These are phyloP conservation scores for Phyllachora maydis DNA, from an alignment of 2,329 filamentous ascomycete species.

Conservation along the genomic window DNA sequence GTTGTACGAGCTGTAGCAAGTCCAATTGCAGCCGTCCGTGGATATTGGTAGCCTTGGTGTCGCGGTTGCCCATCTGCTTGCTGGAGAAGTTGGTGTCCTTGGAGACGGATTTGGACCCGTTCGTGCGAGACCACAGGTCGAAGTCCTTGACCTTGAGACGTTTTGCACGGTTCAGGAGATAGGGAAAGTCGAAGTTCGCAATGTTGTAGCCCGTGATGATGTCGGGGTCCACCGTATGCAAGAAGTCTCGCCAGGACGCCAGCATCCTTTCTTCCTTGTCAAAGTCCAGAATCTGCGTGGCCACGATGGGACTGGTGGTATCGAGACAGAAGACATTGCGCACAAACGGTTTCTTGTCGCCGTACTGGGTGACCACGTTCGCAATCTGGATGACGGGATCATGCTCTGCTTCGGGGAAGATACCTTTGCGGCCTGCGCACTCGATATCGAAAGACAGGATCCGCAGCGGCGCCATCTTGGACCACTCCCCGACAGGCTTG, in stretches of 20 bases:
- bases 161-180: slow-evolving; percentile 71
- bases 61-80: slow-evolving; percentile 94
- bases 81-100: slow-evolving; percentile 80
- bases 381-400: slow-evolving; percentile 98
- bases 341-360: slow-evolving; percentile 88
- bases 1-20: slow-evolving; percentile 80
- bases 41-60: slow-evolving; percentile 86
- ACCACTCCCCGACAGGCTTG: slow-evolving; percentile 81
- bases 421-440: slow-evolving; percentile 89
- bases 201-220: slow-evolving; percentile 99
- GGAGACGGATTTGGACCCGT: slow-evolving; percentile 44
- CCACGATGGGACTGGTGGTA: slow-evolving; percentile 80
- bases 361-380: slow-evolving; percentile 84
- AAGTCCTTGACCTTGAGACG: slow-evolving; percentile 66
- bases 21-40: slow-evolving; percentile 87
- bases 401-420: slow-evolving; percentile 81
- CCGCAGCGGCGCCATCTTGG: slow-evolving; percentile 88
- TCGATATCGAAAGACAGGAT: slow-evolving; percentile 97
- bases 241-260: slow-evolving; percentile 76
- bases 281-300: slow-evolving; percentile 78
- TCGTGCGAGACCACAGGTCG: slow-evolving; percentile 66
- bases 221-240: slow-evolving; percentile 81
- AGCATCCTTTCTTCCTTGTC: slow-evolving; percentile 73
- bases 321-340: slow-evolving; percentile 93
- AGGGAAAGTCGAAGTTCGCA: slow-evolving; percentile 95